Evolutionary conservation across 2,329 filamentous ascomycete genomes (phyloP), one percentile per base, ranked within the genome.

Genomic region (Beauveria medogensis): DNA sequence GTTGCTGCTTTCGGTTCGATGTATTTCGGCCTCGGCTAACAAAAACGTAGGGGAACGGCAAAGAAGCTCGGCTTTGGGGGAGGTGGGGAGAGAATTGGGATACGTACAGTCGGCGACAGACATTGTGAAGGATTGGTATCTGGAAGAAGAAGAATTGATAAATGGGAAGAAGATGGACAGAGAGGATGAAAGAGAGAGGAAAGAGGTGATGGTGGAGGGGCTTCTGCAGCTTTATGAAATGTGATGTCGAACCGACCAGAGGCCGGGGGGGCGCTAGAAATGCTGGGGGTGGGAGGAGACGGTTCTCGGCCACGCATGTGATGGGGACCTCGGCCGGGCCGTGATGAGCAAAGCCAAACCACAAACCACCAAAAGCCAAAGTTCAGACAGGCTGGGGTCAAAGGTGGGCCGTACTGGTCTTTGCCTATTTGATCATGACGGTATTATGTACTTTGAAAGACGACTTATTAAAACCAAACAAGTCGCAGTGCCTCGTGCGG

Each of bases 291-390:
- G 37, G 14, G 44, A 22, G 10, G n/a, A 46, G n/a, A 46, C n/a
- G 20, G 44, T 20, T 24, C 43, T 59, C 55, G 55, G 40, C 14
- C 34, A 66, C 64, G 69, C 67, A 72, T 71, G 70, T 71, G 70
- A 72, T 69, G 68, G 61, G 65, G 65, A 63, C 70, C 70, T 71
- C 70, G 69, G 70, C 66, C 65, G 55, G 69, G 68, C 66, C 65
- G 55, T 56, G 18, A 20, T n/a, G 46, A 16, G 14, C 52, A 43
- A 26, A 18, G n/a, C 28, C 28, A 40, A 53, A 53, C 30, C 34
- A 30, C 24, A 59, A 20, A 20, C 41, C 41, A 20, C 34, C 5
- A 43, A 43, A 43, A 43, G n/a, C 16, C n/a, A 43, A 20, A 43
- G 20, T 10, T 10, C 41, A 43, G 2, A 43, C 41, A 20, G 18